These are phyloP conservation scores for Drosera spatulata DNA, from an alignment of 179 eudicot species.

Conservation along the genomic window DNA sequence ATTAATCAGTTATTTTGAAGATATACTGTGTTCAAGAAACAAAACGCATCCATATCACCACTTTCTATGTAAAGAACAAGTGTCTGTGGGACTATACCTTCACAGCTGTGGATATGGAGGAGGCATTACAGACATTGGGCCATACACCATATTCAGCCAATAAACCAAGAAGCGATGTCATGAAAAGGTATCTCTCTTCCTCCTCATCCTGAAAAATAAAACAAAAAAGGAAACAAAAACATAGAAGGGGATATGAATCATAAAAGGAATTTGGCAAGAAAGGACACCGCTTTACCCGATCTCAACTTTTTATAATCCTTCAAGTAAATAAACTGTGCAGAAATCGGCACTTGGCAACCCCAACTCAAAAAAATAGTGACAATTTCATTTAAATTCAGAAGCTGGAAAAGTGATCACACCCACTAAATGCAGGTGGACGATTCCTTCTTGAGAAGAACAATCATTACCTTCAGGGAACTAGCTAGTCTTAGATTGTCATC, in stretches of 20 bases:
- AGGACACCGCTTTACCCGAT: background rate
- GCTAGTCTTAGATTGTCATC: constrained; percentile 63
- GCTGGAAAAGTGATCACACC: background rate
- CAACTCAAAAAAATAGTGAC: no score
- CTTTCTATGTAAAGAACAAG: background rate
- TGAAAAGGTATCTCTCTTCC: constrained; percentile 70
- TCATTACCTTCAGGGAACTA: constrained; percentile 60
- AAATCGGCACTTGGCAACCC: no score
- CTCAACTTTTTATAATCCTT: no score
- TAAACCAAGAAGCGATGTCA: constrained; percentile 62
- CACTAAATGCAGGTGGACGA: background rate
- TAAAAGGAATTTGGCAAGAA: background rate
- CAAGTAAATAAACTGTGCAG: no score
- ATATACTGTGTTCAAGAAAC: no score
- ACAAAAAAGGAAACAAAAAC: no score
- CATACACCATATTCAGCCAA: constrained; percentile 69
- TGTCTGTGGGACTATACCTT: constrained; percentile 39
- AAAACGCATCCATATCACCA: no score
- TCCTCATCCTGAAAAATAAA: constrained; percentile 49
- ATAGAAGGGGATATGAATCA: background rate
- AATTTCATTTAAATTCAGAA: background rate
- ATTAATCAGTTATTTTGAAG: no score
- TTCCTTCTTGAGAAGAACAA: background rate
- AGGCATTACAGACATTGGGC: constrained; percentile 73
- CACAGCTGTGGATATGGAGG: constrained; percentile 53